Evolutionary conservation across 1,284 basidiomycete genomes (phyloP).

Genomic region (Boletellus deceptivus): DNA sequence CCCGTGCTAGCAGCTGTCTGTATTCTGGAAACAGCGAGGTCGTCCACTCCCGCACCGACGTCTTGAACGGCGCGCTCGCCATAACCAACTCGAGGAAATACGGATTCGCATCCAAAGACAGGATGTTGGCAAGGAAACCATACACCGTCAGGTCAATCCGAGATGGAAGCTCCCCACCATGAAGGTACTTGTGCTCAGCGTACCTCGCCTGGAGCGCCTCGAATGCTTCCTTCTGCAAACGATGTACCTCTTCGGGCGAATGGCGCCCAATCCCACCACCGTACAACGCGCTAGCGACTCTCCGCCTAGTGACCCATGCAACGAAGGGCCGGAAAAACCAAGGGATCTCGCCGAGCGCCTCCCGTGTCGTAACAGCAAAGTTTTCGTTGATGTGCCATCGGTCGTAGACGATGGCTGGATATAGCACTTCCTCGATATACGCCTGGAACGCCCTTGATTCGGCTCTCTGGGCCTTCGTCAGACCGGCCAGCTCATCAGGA

Average conservation of each 20-base stretch:
- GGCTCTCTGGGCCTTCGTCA: constrained; percentile 29
- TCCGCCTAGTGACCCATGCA: constrained; percentile 24
- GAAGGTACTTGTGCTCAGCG: constrained; percentile 23
- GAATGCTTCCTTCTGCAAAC: constrained; percentile 30
- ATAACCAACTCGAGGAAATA: constrained; percentile 28
- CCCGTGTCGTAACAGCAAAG: constrained; percentile 13
- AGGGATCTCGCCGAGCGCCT: constrained; percentile 14
- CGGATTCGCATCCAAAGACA: constrained; percentile 25
- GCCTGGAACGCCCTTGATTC: constrained; percentile 36
- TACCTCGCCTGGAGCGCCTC: constrained; percentile 32
- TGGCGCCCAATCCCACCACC: constrained; percentile 31
- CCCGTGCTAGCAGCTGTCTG: constrained; percentile 12
- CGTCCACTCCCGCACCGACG: constrained; percentile 29
- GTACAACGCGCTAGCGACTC: constrained; percentile 16
- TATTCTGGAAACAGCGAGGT: constrained; percentile 30
- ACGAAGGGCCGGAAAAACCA: constrained; percentile 25
- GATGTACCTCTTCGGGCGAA: constrained; percentile 31
- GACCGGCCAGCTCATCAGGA: constrained; percentile 27
- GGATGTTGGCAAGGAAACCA: constrained; percentile 31
- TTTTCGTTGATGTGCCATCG: constrained; percentile 33
- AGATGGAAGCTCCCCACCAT: constrained; percentile 27
- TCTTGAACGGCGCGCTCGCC: constrained; percentile 16
- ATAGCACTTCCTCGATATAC: constrained; percentile 34
- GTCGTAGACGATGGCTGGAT: constrained; percentile 29
- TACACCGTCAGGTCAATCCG: constrained; percentile 32